Evolutionary conservation across 352 stramenopile species (phyloP), one percentile per base, ranked within the genome.

Genomic region (Discostella stelligera): DNA sequence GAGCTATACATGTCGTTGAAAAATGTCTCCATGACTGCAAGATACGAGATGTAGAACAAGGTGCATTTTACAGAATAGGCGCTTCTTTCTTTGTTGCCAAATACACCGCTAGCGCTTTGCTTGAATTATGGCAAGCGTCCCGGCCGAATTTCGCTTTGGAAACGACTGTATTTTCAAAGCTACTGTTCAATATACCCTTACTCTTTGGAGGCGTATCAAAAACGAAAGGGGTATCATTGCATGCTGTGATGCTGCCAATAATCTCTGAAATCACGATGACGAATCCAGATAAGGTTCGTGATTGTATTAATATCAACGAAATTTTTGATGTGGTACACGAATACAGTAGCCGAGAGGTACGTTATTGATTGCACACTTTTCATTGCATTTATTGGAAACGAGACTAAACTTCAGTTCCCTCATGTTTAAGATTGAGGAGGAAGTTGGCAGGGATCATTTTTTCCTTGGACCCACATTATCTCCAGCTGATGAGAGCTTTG

Each of bases 121-220:
- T 92, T 27, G 83, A 90, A 64, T 65, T 94, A 16, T 83, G 74
- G 62, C 81, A 85, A 23, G 79, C 83, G 44, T 88, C 75, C 65
- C 64, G 71, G 6, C 77, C 83, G 39, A 83, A 86, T 65, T 80
- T 88, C 63, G 78, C 65, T 41, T 58, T 94, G 21, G 89, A 94
- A 73, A 82, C 64, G 8, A 86, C 77, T 20, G 67, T 93, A 7
- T 91, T 91, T 56, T 89, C 80, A 11, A 46, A 76, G 39, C 54
- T 94, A 10, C 11, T 94, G 8, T 92, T 91, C 66, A 92, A 91
- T 78, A 48, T 87, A 9, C 74, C 79, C 20, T 64, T 94, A 0
- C 84, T 89, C 63, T 68, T 94, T 8, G 82, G 80, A 53, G 71
- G 75, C 8, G 49, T 77, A 9, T 55, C 65, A 13, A 63, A 68